Evolutionary conservation across 345 rosid genomes (phyloP), one percentile per base, ranked within the genome.

Genomic region (Pugionium cornutum): DNA sequence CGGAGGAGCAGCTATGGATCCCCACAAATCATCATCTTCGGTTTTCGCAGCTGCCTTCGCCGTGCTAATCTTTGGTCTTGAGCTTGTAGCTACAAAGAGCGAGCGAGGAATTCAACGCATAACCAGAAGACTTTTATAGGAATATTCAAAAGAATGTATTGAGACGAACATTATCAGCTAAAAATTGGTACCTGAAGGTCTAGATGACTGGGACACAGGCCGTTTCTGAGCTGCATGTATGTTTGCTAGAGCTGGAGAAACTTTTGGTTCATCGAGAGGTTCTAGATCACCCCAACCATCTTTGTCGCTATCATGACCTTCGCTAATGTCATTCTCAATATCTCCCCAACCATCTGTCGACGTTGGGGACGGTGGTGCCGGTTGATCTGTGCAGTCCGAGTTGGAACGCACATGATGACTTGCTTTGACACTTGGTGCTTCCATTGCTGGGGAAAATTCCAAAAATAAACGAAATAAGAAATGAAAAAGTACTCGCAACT

Each of bases 301-400:
- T 79, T 90, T 85, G 54, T 90, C 96, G 40, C 81, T 81, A 18
- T 82, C 95, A 55, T 76, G 84, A 39, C 76, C 92, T 73, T 83
- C 96, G 57, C 75, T 60, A 74, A 91, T 77, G 72, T 95, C 99
- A 55, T 88, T 87, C 62, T 84, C 97, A 52, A 82, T 69, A 57
- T 94, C 99, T 76, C 99, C 99, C 99, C 99, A 94, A 33, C 99
- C 99, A 75, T 94, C 97, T 1, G 96, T 86, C 73, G 97, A 94
- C 58, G 97, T 80, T 26, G 99, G 99, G 40, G 97, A 94, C 29
- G 52, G 74, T 43, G 95, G 95, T 52, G 76, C 78, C 0, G 92
- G 92, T 74, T 71, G 91, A 73, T 94, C 92, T 4, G 85, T 77
- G 50, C 85, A 76, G 80, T 88, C 97, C 7, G 78, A 75, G 84